A percentile compares a stretch with the other conserved stretches of the same genome.
phyloP scores from a whole-genome alignment of 345 rosid species.

The Gossypium anomalum region DNA sequence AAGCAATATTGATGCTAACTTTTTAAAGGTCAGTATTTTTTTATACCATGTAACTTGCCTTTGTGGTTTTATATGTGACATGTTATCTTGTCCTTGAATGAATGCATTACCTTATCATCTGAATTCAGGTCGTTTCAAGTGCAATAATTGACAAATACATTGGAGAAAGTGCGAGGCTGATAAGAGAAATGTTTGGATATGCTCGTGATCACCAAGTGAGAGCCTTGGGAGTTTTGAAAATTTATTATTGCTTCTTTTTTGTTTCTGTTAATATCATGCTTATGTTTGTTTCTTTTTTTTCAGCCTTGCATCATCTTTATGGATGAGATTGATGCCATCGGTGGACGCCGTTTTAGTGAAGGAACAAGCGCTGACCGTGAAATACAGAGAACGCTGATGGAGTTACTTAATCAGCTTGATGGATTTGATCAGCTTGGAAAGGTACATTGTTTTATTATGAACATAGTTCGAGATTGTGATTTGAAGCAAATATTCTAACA shows the following conservation, averaged over 20 bases:
- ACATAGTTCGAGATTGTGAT: not conserved
- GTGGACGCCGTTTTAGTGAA: conserved; percentile 97
- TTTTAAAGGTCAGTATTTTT: conserved; percentile 59
- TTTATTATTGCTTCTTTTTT: not conserved
- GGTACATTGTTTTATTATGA: conserved; percentile 38
- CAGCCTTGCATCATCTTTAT: conserved; percentile 98
- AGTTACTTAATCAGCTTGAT: conserved; percentile 95
- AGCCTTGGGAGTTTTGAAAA: not conserved
- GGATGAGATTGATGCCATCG: conserved; percentile 99
- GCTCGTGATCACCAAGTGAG: conserved; percentile 97
- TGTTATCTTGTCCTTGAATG: conserved; percentile 1
- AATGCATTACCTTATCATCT: conserved; percentile 3
- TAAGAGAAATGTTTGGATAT: conserved; percentile 95
- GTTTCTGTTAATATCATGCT: not conserved
- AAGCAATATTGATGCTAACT: conserved; percentile 94
- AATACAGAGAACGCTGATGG: conserved; percentile 95
- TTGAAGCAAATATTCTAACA: not conserved
- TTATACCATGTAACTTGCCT: conserved; percentile 8
- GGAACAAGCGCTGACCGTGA: conserved; percentile 99
- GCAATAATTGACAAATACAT: conserved; percentile 95
- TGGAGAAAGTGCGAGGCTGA: conserved; percentile 96
- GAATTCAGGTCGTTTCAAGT: conserved; percentile 77
- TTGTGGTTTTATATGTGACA: not conserved
- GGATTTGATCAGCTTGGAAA: conserved; percentile 97
- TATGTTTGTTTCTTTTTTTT: conserved; percentile 11